A percentile compares a stretch with the other conserved stretches of the same genome.
Conservation (phyloP, 2,329 filamentous ascomycete species). For the Penicillium sp. region DNA sequence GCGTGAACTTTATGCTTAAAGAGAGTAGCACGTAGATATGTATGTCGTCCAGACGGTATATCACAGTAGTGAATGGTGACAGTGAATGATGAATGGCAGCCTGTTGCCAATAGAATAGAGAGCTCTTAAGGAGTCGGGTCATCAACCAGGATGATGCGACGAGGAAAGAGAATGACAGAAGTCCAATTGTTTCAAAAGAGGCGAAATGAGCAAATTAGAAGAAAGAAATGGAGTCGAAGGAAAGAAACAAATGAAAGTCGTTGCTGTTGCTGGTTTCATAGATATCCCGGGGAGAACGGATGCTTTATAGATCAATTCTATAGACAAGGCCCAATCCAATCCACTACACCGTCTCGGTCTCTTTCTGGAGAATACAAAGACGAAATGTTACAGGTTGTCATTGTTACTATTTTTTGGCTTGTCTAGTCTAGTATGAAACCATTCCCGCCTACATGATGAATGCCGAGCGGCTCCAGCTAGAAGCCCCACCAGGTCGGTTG, state of each 20-base stretch:
- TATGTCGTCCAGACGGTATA: neutral
- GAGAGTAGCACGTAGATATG: neutral
- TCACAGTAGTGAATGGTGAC: neutral
- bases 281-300: neutral
- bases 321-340: neutral
- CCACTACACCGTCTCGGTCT: neutral
- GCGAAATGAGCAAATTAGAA: slow-evolving; percentile 1
- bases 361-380: neutral
- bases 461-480: slow-evolving; percentile 9
- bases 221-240: slow-evolving; percentile 8
- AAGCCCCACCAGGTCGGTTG: slow-evolving; percentile 9
- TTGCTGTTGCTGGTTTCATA: slow-evolving; percentile 1
- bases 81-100: neutral
- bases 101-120: slow-evolving; percentile 1
- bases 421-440: slow-evolving; percentile 17
- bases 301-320: slow-evolving; percentile 14
- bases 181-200: slow-evolving; percentile 6
- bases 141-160: slow-evolving; percentile 20
- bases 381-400: neutral
- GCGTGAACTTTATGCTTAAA: neutral
- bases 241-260: slow-evolving; percentile 9
- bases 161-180: slow-evolving; percentile 5
- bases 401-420: slow-evolving; percentile 13
- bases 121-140: neutral
- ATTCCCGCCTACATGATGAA: neutral